A percentile compares a stretch with the other conserved stretches of the same genome.
Evolutionary conservation across 371 early-diverging fungal species (phyloP).

Genomic region (Mucor irregularis): DNA sequence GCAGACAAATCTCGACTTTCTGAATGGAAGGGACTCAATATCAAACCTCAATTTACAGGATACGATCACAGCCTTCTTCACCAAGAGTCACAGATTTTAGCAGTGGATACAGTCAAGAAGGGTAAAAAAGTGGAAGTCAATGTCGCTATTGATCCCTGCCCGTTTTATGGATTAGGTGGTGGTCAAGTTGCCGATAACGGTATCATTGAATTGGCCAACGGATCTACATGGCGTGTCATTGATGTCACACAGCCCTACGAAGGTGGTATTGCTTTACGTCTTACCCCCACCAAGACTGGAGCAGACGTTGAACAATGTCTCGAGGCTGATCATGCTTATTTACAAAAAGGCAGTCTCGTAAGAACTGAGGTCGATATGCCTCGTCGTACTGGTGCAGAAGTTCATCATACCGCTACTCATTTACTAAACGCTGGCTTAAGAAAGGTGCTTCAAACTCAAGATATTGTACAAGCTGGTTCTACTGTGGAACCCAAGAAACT

Average conservation of each 20-base stretch:
- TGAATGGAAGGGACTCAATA: conserved; percentile 41
- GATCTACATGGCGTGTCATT: conserved; percentile 47
- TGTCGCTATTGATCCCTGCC: conserved; percentile 69
- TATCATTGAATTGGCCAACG: conserved; percentile 43
- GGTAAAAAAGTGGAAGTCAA: conserved; percentile 33
- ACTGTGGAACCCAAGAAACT: conserved; percentile 63
- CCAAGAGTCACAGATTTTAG: conserved; percentile 54
- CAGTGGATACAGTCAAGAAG: conserved; percentile 41
- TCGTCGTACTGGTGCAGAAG: conserved; percentile 61
- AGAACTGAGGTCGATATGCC: conserved; percentile 52
- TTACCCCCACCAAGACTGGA: conserved; percentile 13
- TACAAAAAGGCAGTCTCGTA: conserved; percentile 48
- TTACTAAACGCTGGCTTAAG: conserved; percentile 71
- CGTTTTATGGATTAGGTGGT: conserved; percentile 76
- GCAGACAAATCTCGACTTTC: conserved; percentile 34
- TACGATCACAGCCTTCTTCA: conserved; percentile 48
- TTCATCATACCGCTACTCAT: conserved; percentile 84
- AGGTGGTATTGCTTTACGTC: conserved; percentile 40
- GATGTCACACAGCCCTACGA: conserved; percentile 64
- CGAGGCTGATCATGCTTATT: conserved; percentile 42
- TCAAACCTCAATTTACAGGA: conserved; percentile 60
- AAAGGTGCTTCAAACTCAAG: conserved; percentile 48
- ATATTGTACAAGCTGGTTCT: conserved; percentile 77
- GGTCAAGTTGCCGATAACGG: conserved; percentile 76
- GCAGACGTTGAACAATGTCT: conserved; percentile 13